A percentile compares a stretch with the other conserved stretches of the same genome.
These are phyloP conservation scores for Psilocybe tampanensis DNA, from an alignment of 768 basidiomycete genomes.

Conservation along the genomic window DNA sequence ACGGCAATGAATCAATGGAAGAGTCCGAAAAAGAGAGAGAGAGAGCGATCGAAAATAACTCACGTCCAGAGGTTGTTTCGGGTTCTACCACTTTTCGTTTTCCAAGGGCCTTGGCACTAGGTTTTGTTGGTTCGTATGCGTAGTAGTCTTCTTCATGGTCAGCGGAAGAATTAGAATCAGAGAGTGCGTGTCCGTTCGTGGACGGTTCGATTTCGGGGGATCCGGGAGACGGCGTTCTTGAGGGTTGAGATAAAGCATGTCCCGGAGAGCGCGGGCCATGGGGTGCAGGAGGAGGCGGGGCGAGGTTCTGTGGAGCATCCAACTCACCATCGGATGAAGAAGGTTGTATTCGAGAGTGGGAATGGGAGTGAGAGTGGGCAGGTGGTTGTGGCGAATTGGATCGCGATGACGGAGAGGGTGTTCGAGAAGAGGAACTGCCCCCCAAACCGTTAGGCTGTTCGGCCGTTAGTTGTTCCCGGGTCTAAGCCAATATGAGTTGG, in stretches of 20 bases:
- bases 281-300: slow-evolving; percentile 68
- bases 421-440: slow-evolving; percentile 33
- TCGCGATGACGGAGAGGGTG: slow-evolving; percentile 43
- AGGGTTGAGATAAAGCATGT: slow-evolving; percentile 42
- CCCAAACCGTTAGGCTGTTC: slow-evolving; percentile 12
- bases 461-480: slow-evolving; percentile 36
- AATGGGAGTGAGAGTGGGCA: slow-evolving; percentile 26
- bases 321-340: slow-evolving; percentile 2
- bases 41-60: slow-evolving; percentile 23
- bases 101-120: slow-evolving; percentile 87
- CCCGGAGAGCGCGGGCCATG: slow-evolving; percentile 72
- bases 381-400: slow-evolving; percentile 33
- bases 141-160: slow-evolving; percentile 33
- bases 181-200: slow-evolving; percentile 6
- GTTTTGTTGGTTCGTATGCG: slow-evolving; percentile 50
- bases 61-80: slow-evolving; percentile 47
- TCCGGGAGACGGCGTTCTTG: slow-evolving; percentile 75
- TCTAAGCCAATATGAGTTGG: slow-evolving; percentile 20
- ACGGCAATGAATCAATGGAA: not conserved
- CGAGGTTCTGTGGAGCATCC: slow-evolving; percentile 34
- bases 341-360: no score
- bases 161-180: slow-evolving; percentile 11
- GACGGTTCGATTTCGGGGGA: slow-evolving; percentile 28
- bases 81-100: slow-evolving; percentile 69
- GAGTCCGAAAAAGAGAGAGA: not conserved